These are phyloP conservation scores for Cystobasidiopsis lactophilus DNA, from an alignment of 768 basidiomycete species.

Conservation along the genomic window DNA sequence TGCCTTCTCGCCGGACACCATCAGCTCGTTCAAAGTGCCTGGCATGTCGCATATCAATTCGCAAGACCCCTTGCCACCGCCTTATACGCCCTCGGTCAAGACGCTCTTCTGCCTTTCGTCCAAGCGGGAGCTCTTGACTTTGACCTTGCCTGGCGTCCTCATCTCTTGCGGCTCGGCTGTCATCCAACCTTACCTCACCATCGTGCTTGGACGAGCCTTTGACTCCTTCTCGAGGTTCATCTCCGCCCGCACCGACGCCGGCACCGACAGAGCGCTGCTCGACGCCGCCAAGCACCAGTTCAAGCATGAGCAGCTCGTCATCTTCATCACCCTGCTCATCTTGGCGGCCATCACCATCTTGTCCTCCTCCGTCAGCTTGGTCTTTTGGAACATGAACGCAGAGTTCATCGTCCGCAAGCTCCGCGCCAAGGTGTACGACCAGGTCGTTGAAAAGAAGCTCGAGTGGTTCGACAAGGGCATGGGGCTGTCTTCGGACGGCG, in stretches of 20 bases:
- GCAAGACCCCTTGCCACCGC: neutral
- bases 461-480: conserved; percentile 77
- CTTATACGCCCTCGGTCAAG: conserved; percentile 5
- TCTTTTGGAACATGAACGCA: conserved; percentile 69
- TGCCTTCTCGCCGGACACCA: too few relatives aligned
- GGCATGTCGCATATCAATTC: too few relatives aligned
- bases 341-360: conserved; percentile 44
- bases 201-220: conserved; percentile 55
- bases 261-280: conserved; percentile 10
- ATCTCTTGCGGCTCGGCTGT: conserved; percentile 44
- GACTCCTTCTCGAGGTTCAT: conserved; percentile 44
- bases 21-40: too few relatives aligned
- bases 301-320: conserved; percentile 14
- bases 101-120: conserved; percentile 8
- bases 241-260: conserved; percentile 18
- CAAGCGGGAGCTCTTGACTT: conserved; percentile 30
- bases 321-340: conserved; percentile 28
- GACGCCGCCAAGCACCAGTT: conserved; percentile 13
- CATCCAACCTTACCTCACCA: conserved; percentile 68
- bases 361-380: conserved; percentile 50
- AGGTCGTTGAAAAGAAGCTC: conserved; percentile 49
- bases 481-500: conserved; percentile 20
- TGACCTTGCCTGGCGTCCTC: conserved; percentile 42
- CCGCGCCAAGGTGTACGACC: conserved; percentile 43
- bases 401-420: conserved; percentile 54